These are phyloP conservation scores for Nephromyces sp. DNA, from an alignment of 169 alveolate species.

Conservation along the genomic window DNA sequence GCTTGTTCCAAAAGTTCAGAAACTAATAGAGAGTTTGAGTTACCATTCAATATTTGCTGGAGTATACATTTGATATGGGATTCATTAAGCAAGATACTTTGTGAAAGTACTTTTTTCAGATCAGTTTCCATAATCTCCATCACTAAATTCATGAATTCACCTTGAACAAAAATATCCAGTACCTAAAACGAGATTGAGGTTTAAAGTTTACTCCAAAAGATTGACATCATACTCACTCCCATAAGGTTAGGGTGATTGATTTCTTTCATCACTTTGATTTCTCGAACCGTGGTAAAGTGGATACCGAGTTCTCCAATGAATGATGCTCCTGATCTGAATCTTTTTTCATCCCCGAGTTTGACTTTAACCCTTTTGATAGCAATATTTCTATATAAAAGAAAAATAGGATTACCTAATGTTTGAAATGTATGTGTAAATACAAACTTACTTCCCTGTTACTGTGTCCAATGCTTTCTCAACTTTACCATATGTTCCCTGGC, in stretches of 20 bases:
- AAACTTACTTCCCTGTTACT: slow-evolving; percentile 58
- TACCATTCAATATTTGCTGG: slow-evolving; percentile 29
- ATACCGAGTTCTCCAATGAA: slow-evolving; percentile 56
- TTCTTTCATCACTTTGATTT: slow-evolving; percentile 65
- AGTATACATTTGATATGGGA: slow-evolving; percentile 57
- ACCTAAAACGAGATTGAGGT: slow-evolving; percentile 27
- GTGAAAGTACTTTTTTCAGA: slow-evolving; percentile 59
- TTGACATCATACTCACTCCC: slow-evolving; percentile 6
- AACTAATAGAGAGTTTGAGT: not conserved
- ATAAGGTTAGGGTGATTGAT: slow-evolving; percentile 54
- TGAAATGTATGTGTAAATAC: slow-evolving; percentile 64
- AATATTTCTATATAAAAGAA: not conserved
- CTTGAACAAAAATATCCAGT: slow-evolving; percentile 54
- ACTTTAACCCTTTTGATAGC: not conserved
- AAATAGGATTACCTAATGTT: not conserved
- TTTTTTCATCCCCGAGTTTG: not conserved
- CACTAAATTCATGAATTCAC: slow-evolving; percentile 43
- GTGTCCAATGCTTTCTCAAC: slow-evolving; percentile 85
- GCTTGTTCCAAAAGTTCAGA: not conserved
- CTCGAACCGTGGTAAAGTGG: slow-evolving; percentile 68
- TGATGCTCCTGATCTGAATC: slow-evolving; percentile 13
- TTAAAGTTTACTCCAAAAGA: no score
- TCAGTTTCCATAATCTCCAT: slow-evolving; percentile 81
- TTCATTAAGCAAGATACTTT: slow-evolving; percentile 51
- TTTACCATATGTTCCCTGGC: slow-evolving; percentile 98